phyloP scores from a whole-genome alignment of 306 rosid genomes.

The Quercus bicolor region DNA sequence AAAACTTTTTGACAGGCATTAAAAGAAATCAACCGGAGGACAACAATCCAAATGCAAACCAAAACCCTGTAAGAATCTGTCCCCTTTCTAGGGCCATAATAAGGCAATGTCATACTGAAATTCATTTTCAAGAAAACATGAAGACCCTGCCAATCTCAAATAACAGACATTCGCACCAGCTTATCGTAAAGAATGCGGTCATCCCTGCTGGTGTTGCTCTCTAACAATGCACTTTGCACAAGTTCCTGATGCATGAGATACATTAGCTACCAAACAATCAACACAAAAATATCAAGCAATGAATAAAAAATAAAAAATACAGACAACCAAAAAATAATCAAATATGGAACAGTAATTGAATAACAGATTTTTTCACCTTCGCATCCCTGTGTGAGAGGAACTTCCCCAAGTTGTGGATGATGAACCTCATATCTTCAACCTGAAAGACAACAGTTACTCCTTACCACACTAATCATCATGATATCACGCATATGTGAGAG shows the following conservation, averaged over 20 bases:
- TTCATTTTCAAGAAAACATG: neutral
- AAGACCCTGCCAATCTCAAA: conserved; percentile 37
- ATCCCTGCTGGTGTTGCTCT: conserved; percentile 88
- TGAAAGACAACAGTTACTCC: conserved; percentile 26
- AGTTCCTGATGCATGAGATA: conserved; percentile 64
- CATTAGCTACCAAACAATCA: conserved; percentile 2
- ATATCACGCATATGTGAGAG: neutral
- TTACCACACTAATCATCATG: conserved; percentile 3
- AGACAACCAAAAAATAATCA: no score
- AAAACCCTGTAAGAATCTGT: neutral
- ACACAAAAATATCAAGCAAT: no score
- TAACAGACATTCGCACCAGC: conserved; percentile 67
- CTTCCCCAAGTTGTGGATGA: conserved; percentile 80
- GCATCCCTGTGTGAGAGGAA: conserved; percentile 95
- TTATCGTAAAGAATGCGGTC: conserved; percentile 83
- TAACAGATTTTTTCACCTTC: conserved; percentile 46
- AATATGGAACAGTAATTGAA: neutral
- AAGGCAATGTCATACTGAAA: neutral
- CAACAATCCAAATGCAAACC: neutral
- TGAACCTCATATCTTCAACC: conserved; percentile 93
- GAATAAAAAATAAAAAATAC: neutral
- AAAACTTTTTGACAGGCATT: no score
- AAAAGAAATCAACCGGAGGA: no score
- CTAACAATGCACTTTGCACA: conserved; percentile 91
- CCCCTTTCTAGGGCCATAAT: no score